Base-by-base conservation (phyloP, 306 rosid species). In the Sophora flavescens region DNA sequence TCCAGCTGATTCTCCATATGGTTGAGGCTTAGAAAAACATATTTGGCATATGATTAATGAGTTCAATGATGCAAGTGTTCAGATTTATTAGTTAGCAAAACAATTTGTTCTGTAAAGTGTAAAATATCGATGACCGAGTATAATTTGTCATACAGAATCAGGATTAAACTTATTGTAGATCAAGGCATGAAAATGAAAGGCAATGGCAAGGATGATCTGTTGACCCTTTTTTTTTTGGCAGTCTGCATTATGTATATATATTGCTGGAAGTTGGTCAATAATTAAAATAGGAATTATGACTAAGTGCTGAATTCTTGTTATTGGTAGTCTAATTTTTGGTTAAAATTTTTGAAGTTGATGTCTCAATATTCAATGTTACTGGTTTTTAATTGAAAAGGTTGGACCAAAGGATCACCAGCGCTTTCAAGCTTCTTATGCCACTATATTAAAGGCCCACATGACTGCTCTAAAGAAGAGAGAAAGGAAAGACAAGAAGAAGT, bases 391-490 rank as follows among this genome's bases (percentile, higher is more conserved):
- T 87, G 75, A 63, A 72, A 68, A 96, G 99, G 99, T 96, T 84
- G 98, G 99, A 33, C 87, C 84, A 7, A 96, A 91, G 91, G 99
- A 96, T 80, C 98, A 96, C 80, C 90, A 77, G 84, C 97, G 92
- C 67, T 96, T 96, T 83, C 99, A 96, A 87, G 93, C 98, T 73
- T 96, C 99, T 18, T 96, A 96, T 61, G 97, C 99, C 42, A 93
- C 98, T 58, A 90, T 96, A 76, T 83, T 96, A 5, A 96, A 91
- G 88, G 99, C 97, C 51, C 99, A 87, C 84, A 96, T 96, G 99
- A 96, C 99, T 60, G 88, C 98, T 75, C 80, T 96, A 41, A 96
- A 96, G 85, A 96, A 91, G 88, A 91, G 98, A 77, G 98, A 96
- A 81, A 91, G 99, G 81, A 96, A 96, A 84, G 97, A 96, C 74